Base-by-base conservation (phyloP, 1,284 basidiomycete genomes). In the Ceratobasidium sp. region DNA sequence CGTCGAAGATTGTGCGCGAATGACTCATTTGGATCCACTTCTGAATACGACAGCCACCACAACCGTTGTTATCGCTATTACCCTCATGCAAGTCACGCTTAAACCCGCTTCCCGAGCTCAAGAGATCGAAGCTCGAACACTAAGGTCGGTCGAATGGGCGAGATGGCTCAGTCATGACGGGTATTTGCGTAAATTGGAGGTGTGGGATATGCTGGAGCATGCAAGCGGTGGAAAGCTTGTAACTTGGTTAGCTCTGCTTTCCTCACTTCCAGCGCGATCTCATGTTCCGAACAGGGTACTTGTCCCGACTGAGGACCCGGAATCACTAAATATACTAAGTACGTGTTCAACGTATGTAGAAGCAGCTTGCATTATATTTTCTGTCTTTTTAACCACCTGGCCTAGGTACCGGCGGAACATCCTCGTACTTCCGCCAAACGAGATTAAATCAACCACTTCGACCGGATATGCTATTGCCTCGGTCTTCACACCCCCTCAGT, bases 381-480 rank as follows among this genome's bases (percentile, higher is more conserved):
- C 36, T 9, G 14, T 28, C 33, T 44, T 28, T 56, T 40, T 44
- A 7, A 11, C 9, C 46, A 44, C 25, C 60, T 44, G 73, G 69
- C 56, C 60, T 73, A 80, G 81, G 49, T 79, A 77, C 74, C 75
- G 80, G 72, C 77, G 81, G 44, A 70, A 75, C 7, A 77, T 77
- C 33, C 56, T 79, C 4, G 73, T 80, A 30, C 72, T 76, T 11
- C 23, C 60, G 54, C 16, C 67, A 56, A 36, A 64, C 49, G 61
- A 60, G 63, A 28, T 38, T 21, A 21, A 49, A 66, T 40, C 72
- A 82, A 81, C 48, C 81, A 79, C 73, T 78, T 78, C 51, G 77
- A 81, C 78, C 5, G 81, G 81, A 46, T 86, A 86, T 75, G 83
- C 79, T 2, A 80, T 86, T 46, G 85, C 84, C 1, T 82, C 82